Evolutionary conservation across 2,329 filamentous ascomycete species (phyloP), one percentile per base, ranked within the genome.

Genomic region (Stagonosporopsis vannaccii): DNA sequence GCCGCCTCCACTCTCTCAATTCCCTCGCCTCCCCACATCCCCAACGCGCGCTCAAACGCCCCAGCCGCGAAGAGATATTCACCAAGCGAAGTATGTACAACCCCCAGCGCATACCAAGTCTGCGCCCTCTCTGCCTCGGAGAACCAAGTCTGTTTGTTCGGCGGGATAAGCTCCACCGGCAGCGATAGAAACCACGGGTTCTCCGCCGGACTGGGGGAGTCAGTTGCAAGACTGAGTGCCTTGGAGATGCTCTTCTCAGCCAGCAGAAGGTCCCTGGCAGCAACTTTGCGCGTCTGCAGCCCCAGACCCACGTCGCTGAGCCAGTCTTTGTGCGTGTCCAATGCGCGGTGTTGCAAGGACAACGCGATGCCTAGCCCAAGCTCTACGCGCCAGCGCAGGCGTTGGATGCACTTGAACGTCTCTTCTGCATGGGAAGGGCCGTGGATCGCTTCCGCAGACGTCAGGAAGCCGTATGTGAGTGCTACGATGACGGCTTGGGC

Each of bases 1-100:
- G 62, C 58, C 17, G 47, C 32, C 35, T 67, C 63, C 2, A 71
- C 65, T 45, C 58, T 65, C 20, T 51, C 50, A 15, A 55, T 50
- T 7, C 58, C 48, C 1, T 59, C 62, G 0, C 47, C 40, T 1
- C 57, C 59, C 59, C 60, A 62, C 40, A 71, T 40, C 15, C 62
- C 59, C 40, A 63, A 9, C 45, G 70, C 70, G 6, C 73, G 58
- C 51, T 75, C 73, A 51, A 73, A 58, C 45, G 72, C 72, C 0
- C 72, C 73, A 2, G 70, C 71, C 4, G 69, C 73, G 39, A 75
- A 75, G 26, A 75, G 37, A 35, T 59, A 63, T 54, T 75, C 72
- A 0, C 65, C 65, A 22, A 75, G n/a, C 8, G 56, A 58, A 33
- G 62, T 62, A 37, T 75, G 73, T 13, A 68, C 65, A n/a, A 63